A percentile compares a stretch with the other conserved stretches of the same genome.
Evolutionary conservation across 768 basidiomycete species (phyloP).

Genomic region (Cystobasidium ongulense): DNA sequence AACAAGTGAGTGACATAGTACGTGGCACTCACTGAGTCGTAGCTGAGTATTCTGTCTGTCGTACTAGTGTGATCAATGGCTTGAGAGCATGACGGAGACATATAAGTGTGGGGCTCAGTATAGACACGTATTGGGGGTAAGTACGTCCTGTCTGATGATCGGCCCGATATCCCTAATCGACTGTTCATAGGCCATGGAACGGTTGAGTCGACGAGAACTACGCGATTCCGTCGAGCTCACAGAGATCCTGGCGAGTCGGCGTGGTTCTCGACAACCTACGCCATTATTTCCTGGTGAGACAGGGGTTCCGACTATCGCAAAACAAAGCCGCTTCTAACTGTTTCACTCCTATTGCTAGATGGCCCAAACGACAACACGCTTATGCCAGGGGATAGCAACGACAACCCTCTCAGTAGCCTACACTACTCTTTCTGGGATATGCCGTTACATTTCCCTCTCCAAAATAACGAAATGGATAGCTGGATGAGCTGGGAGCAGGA

Average conservation of each 20-base stretch:
- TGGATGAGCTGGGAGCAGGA: constrained; percentile 13
- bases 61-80: neutral
- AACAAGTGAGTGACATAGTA: neutral
- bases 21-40: too few species aligned
- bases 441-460: neutral
- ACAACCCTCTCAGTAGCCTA: neutral
- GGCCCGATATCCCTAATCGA: neutral
- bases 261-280: neutral
- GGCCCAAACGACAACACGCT: neutral
- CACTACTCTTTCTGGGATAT: constrained; percentile 1
- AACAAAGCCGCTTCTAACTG: neutral
- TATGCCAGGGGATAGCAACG: neutral
- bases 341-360: neutral
- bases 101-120: neutral
- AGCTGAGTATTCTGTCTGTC: neutral
- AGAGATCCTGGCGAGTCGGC: neutral
- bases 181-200: neutral
- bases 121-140: neutral
- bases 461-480: constrained; percentile 12
- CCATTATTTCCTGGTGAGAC: neutral
- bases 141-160: neutral
- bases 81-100: constrained; percentile 2
- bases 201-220: neutral
- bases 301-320: neutral
- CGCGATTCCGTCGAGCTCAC: neutral